Evolutionary conservation across 1,284 basidiomycete species (phyloP).

Genomic region (Takashimella koratensis): DNA sequence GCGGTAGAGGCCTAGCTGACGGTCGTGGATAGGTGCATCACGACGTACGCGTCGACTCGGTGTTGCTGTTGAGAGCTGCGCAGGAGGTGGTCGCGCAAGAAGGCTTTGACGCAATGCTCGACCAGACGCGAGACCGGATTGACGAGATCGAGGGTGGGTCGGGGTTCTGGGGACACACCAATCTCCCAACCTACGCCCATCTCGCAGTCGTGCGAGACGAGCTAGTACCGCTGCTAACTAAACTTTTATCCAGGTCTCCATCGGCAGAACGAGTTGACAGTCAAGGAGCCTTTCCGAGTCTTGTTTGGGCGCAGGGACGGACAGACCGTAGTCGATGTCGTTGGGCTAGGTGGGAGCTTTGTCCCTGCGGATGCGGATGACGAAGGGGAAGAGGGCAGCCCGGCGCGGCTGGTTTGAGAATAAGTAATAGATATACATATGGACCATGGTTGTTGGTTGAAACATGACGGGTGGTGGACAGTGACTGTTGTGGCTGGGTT

Average conservation of each 20-base stretch:
- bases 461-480: too few species aligned
- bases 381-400: conserved; percentile 21
- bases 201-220: too few species aligned
- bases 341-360: conserved; percentile 45
- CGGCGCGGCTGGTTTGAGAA: neutral
- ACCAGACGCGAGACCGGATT: conserved; percentile 66
- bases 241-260: conserved; percentile 35
- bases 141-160: conserved; percentile 54
- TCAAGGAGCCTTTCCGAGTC: conserved; percentile 49
- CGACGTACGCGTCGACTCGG: conserved; percentile 72
- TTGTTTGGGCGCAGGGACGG: conserved; percentile 27
- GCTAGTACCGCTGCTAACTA: too few species aligned
- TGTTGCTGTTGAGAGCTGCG: conserved; percentile 66
- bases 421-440: too few species aligned
- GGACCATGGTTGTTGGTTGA: too few species aligned
- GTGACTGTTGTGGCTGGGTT: too few species aligned
- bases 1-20: too few species aligned
- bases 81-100: conserved; percentile 64
- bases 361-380: conserved; percentile 39
- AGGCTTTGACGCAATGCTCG: conserved; percentile 67
- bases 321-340: conserved; percentile 34
- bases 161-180: too few species aligned
- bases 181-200: too few species aligned
- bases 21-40: conserved; percentile 59
- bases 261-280: conserved; percentile 46